A percentile compares a stretch with the other conserved stretches of the same genome.
phyloP scores from a whole-genome alignment of 306 rosid species.

The Datisca glomerata region DNA sequence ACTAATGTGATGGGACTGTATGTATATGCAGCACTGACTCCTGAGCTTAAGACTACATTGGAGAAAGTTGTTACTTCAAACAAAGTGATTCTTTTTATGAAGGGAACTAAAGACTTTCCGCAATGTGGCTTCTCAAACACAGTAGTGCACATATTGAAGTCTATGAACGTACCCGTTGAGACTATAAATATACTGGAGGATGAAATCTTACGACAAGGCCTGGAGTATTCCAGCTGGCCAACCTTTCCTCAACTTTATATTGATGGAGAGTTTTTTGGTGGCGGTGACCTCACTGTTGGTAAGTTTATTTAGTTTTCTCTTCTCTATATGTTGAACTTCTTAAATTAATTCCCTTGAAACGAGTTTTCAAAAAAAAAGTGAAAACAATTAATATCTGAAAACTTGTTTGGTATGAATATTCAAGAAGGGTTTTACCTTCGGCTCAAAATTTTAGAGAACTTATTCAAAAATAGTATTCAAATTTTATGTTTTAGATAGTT shows the following conservation, averaged over 20 bases:
- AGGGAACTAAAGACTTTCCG: conserved; percentile 88
- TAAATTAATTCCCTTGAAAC: background rate
- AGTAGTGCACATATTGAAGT: conserved; percentile 79
- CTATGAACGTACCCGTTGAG: conserved; percentile 65
- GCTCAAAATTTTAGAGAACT: background rate
- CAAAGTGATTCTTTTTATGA: conserved; percentile 84
- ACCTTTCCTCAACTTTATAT: conserved; percentile 95
- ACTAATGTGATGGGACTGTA: background rate
- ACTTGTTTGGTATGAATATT: too few species aligned
- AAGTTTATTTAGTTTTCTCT: conserved; percentile 17
- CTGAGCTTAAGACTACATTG: conserved; percentile 74
- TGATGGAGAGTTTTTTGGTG: conserved; percentile 97
- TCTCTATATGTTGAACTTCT: background rate
- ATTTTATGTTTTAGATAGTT: too few species aligned
- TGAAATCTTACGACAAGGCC: conserved; percentile 68
- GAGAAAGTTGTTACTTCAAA: conserved; percentile 75
- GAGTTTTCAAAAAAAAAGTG: background rate
- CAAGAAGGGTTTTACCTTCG: too few species aligned
- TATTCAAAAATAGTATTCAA: background rate
- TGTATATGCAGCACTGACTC: conserved; percentile 54
- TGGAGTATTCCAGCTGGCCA: conserved; percentile 88
- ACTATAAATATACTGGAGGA: conserved; percentile 66
- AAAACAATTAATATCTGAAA: background rate
- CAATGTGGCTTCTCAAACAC: conserved; percentile 97
- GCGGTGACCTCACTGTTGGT: conserved; percentile 97